phyloP scores from a whole-genome alignment of 2,329 filamentous ascomycete species.

The Mycosphaerella arachidis region DNA sequence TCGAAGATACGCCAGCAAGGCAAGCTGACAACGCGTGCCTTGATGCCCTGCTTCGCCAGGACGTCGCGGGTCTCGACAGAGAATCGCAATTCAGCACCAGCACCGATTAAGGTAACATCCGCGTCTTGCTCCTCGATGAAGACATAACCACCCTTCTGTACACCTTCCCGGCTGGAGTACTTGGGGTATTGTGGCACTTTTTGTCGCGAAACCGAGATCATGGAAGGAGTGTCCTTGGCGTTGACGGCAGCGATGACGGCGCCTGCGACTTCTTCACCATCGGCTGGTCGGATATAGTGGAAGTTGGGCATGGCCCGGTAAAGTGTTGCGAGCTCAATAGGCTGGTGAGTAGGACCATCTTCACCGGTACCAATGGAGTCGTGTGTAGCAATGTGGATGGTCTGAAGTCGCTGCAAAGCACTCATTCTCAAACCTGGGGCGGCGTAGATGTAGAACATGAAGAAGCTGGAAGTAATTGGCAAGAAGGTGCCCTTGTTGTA shows the following conservation, averaged over 20 bases:
- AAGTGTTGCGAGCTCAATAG: conserved; percentile 35
- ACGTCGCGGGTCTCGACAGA: conserved; percentile 41
- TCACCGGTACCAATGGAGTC: conserved; percentile 37
- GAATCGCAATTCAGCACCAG: conserved; percentile 49
- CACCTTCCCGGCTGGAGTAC: conserved; percentile 36
- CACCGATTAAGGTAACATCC: conserved; percentile 46
- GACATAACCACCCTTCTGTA: conserved; percentile 41
- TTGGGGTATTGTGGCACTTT: conserved; percentile 37
- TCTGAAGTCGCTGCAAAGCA: conserved; percentile 34
- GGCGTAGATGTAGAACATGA: conserved; percentile 41
- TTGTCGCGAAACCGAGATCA: conserved; percentile 45
- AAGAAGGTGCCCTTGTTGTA: conserved; percentile 36
- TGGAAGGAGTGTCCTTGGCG: conserved; percentile 38
- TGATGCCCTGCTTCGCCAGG: conserved; percentile 35
- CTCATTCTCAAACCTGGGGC: conserved; percentile 37
- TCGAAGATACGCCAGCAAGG: conserved; percentile 51
- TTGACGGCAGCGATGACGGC: conserved; percentile 40
- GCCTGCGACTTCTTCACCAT: conserved; percentile 38
- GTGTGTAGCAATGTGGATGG: conserved; percentile 38
- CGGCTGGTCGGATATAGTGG: conserved; percentile 36
- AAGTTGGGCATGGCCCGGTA: conserved; percentile 38
- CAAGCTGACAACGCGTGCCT: conserved; percentile 47
- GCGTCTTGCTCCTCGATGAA: conserved; percentile 37
- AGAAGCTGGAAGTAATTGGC: conserved; percentile 36
- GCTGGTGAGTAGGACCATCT: conserved; percentile 38